Evolutionary conservation across 805 yeast species (phyloP), one percentile per base, ranked within the genome.

Genomic region (Nakazawaea molendinolei): DNA sequence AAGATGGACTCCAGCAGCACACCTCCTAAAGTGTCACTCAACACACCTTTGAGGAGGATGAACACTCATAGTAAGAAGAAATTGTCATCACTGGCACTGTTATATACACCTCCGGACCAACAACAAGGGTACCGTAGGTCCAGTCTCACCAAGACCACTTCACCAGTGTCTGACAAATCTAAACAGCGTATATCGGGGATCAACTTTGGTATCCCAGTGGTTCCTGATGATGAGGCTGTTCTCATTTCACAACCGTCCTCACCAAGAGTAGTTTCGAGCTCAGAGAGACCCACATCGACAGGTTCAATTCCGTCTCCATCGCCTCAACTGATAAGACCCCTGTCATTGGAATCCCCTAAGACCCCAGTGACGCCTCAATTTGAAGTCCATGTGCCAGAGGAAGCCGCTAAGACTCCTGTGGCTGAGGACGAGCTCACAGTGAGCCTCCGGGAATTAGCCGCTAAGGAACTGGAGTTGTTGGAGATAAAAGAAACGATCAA

Each of bases 381-480:
- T 12, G 8, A 14, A 8, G 20, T 10, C n/a, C 8, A n/a, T 5
- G 6, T 14, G 8, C 22, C 34, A 20, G 5, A 23, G 14, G 4
- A 12, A 19, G 21, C 32, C 5, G 8, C 29, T 16, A 24, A n/a
- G 17, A 24, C 33, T 21, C 12, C 28, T n/a, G 22, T 10, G 14
- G 34, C 23, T 3, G 45, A 44, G 14, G 51, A 43, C 13, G 75
- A 67, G 27, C 60, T 79, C 5, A 75, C 74, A 39, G 73, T 69
- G 4, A 71, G 77, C 33, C 55, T 81, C 33, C 65, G 85, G 42
- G 58, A 67, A 7, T 56, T 82, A 30, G 90, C 90, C 0, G 60
- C 74, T 27, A 81, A 79, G 48, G 92, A 82, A 50, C 72, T 78
- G 72, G 71, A 70, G 18, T 61, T 81, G 20, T 68, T 81, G 33